Conservation (phyloP, 208 protist species). For the Porcisia deanei region DNA sequence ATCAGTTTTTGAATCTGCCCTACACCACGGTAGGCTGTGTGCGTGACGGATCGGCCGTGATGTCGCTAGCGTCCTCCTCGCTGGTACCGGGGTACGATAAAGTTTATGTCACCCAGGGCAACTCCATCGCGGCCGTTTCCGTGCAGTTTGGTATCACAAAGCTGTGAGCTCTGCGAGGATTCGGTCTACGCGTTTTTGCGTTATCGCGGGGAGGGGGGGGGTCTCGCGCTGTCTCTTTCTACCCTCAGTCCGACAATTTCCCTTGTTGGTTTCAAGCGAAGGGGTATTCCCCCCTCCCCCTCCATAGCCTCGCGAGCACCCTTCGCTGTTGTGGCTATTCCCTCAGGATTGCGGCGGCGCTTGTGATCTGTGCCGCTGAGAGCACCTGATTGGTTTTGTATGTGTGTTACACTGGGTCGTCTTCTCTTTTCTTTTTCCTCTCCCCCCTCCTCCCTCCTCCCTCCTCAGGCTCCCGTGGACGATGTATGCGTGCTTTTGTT, state of each 20-base stretch:
- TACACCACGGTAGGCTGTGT: constrained; percentile 52
- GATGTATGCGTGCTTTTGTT: constrained; percentile 2
- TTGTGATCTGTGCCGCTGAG: neutral
- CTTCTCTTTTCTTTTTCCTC: neutral
- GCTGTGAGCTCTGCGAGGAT: constrained; percentile 20
- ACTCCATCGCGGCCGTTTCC: constrained; percentile 35
- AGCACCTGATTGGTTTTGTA: neutral
- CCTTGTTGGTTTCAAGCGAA: neutral
- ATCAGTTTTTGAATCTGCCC: constrained; percentile 49
- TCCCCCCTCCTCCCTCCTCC: too few relatives aligned
- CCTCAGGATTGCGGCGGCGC: neutral
- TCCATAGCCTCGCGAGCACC: neutral
- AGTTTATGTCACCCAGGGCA: constrained; percentile 50
- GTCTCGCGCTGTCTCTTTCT: neutral
- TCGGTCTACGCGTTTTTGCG: neutral
- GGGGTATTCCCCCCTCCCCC: neutral
- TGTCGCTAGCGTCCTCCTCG: constrained; percentile 34
- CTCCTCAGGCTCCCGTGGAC: neutral
- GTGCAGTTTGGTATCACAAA: constrained; percentile 55
- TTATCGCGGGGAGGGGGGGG: neutral
- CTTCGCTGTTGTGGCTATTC: neutral
- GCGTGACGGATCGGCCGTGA: constrained; percentile 26
- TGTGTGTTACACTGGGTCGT: neutral
- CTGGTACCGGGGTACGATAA: constrained; percentile 28
- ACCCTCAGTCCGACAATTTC: neutral